These are phyloP conservation scores for Thelonectria blattea DNA, from an alignment of 2,329 filamentous ascomycete species.

Conservation along the genomic window DNA sequence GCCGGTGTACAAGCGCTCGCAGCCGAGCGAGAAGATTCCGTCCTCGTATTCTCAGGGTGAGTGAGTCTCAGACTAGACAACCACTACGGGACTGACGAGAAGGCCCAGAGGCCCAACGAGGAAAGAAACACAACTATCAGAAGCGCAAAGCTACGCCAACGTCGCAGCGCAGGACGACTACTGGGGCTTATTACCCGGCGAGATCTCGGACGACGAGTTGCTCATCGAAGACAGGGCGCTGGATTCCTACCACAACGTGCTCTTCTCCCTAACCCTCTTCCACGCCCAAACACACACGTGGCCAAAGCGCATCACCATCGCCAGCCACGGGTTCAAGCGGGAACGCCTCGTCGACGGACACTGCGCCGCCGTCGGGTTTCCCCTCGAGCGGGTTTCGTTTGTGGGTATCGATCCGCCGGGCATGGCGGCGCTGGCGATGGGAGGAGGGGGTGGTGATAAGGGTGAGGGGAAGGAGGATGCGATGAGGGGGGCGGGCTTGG, in stretches of 20 bases:
- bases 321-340: slow-evolving; percentile 75
- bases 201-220: slow-evolving; percentile 42
- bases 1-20: slow-evolving; percentile 64
- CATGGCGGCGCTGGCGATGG: slow-evolving; percentile 39
- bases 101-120: slow-evolving; percentile 66
- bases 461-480: slow-evolving; percentile 45
- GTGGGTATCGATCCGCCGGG: slow-evolving; percentile 70
- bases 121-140: slow-evolving; percentile 59
- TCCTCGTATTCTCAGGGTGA: slow-evolving; percentile 78
- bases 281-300: slow-evolving; percentile 51
- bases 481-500: slow-evolving; percentile 50
- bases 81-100: neutral
- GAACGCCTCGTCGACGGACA: slow-evolving; percentile 68
- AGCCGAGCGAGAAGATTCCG: slow-evolving; percentile 47
- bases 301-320: slow-evolving; percentile 64
- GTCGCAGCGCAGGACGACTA: slow-evolving; percentile 55
- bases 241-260: slow-evolving; percentile 84
- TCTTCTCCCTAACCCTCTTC: slow-evolving; percentile 71
- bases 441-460: slow-evolving; percentile 26
- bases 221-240: slow-evolving; percentile 73
- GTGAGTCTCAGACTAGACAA: slow-evolving; percentile 9
- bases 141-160: slow-evolving; percentile 68
- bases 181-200: slow-evolving; percentile 47
- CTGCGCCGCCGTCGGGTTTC: slow-evolving; percentile 65
- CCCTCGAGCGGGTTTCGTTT: slow-evolving; percentile 53